A percentile compares a stretch with the other conserved stretches of the same genome.
These are phyloP conservation scores for Rhodotorula sp. DNA, from an alignment of 1,284 basidiomycete genomes.

Conservation along the genomic window DNA sequence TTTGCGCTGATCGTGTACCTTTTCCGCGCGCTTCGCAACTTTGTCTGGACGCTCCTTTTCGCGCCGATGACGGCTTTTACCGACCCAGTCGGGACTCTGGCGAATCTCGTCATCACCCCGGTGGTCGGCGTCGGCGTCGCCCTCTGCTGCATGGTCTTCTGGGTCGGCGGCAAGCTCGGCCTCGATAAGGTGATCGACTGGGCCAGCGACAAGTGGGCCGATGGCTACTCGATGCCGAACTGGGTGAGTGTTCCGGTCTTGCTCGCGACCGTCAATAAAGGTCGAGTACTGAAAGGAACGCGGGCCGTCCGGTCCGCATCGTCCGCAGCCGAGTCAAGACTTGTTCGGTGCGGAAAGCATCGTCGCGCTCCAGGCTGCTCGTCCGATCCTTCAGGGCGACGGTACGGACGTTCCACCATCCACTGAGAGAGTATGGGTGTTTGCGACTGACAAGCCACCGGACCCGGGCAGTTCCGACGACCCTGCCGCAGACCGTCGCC, in stretches of 20 bases:
- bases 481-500: slow-evolving; percentile 4
- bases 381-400: slow-evolving; percentile 4
- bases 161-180: slow-evolving; percentile 4
- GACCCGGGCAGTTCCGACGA: slow-evolving; percentile 9
- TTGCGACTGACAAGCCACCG: neutral
- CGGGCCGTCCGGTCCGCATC: neutral
- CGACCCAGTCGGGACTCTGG: slow-evolving; percentile 16
- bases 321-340: slow-evolving; percentile 17
- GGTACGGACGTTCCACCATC: neutral
- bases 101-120: slow-evolving; percentile 11
- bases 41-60: slow-evolving; percentile 11
- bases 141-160: slow-evolving; percentile 2
- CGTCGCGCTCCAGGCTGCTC: slow-evolving; percentile 11
- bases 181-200: slow-evolving; percentile 4
- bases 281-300: neutral
- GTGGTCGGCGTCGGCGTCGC: slow-evolving; percentile 5
- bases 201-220: slow-evolving; percentile 8
- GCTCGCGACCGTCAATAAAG: no score
- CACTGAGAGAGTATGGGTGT: neutral
- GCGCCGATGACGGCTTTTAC: slow-evolving; percentile 19
- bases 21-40: neutral
- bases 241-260: slow-evolving; percentile 9
- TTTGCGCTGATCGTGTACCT: slow-evolving; percentile 11
- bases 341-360: slow-evolving; percentile 8
- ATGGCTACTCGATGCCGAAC: slow-evolving; percentile 19